Evolutionary conservation across 192 early-diverging fungal genomes (phyloP).

Genomic region (Globomyces pollinis-pini): DNA sequence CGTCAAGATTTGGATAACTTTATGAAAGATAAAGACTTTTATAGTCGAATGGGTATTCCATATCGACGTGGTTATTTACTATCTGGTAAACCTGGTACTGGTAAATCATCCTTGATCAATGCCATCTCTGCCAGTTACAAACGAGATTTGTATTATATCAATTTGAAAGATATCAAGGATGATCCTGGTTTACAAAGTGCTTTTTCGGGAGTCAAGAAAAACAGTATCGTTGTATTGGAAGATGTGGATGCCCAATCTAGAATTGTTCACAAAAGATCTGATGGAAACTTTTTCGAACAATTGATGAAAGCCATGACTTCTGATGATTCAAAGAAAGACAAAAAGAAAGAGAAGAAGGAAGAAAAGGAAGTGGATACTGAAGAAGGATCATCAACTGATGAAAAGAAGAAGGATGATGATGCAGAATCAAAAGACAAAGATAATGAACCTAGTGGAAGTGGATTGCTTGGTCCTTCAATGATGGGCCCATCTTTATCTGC

Average conservation of each 20-base stretch:
- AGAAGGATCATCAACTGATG: constrained; percentile 19
- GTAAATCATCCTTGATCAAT: constrained; percentile 37
- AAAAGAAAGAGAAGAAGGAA: constrained; percentile 12
- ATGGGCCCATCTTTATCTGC: constrained; percentile 30
- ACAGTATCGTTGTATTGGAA: constrained; percentile 20
- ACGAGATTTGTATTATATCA: constrained; percentile 39
- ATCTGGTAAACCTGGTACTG: constrained; percentile 31
- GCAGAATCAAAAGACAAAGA: constrained; percentile 5
- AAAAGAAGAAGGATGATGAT: constrained; percentile 8
- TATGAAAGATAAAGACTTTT: constrained; percentile 45
- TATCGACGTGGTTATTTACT: constrained; percentile 50
- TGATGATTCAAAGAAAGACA: background rate
- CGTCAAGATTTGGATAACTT: constrained; percentile 43
- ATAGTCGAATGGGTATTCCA: constrained; percentile 52
- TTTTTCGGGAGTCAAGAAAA: constrained; percentile 30
- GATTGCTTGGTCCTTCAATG: constrained; percentile 18
- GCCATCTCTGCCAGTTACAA: constrained; percentile 37
- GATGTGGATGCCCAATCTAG: constrained; percentile 43
- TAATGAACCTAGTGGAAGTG: constrained; percentile 7
- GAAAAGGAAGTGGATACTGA: background rate
- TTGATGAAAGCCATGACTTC: constrained; percentile 13
- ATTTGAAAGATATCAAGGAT: constrained; percentile 27
- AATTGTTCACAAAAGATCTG: constrained; percentile 32
- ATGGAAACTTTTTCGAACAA: constrained; percentile 23
- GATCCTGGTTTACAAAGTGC: constrained; percentile 36